Percentiles rank a stretch among this genome's conserved stretches.
phyloP scores from a whole-genome alignment of 208 protist genomes.

The Zelonia costaricensis region DNA sequence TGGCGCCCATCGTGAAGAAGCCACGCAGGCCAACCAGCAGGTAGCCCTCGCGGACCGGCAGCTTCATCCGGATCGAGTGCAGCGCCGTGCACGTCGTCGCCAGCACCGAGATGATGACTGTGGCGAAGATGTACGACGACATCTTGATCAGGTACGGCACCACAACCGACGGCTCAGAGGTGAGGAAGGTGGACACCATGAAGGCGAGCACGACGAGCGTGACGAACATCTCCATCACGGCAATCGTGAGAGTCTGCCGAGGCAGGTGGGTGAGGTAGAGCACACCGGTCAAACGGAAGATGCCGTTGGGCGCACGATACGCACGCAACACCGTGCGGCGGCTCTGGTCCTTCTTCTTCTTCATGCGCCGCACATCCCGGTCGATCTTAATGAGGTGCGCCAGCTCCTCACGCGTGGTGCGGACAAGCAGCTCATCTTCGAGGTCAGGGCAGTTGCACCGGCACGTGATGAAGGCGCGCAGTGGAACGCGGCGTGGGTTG shows the following conservation, averaged over 20 bases:
- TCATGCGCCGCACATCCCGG: constrained; percentile 45
- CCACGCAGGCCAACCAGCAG: constrained; percentile 15
- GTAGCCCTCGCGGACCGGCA: constrained; percentile 26
- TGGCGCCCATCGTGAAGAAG: constrained; percentile 21
- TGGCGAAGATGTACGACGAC: constrained; percentile 32
- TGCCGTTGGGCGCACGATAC: constrained; percentile 41
- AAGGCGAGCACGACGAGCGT: constrained; percentile 33
- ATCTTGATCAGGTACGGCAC: constrained; percentile 37
- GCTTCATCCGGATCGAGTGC: constrained; percentile 55
- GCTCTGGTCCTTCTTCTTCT: constrained; percentile 30
- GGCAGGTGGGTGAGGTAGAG: constrained; percentile 73
- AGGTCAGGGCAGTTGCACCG: constrained; percentile 58
- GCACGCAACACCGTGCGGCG: constrained; percentile 30
- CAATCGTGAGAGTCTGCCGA: constrained; percentile 64
- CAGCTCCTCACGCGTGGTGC: constrained; percentile 63
- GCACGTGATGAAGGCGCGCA: constrained; percentile 64
- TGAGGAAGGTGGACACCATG: constrained; percentile 29
- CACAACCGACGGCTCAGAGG: constrained; percentile 12
- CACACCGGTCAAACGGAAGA: constrained; percentile 57
- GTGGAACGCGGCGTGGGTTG: constrained; percentile 58
- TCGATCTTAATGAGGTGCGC: constrained; percentile 65
- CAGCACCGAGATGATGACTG: constrained; percentile 28
- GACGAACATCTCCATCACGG: constrained; percentile 43
- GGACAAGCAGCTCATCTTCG: constrained; percentile 56
- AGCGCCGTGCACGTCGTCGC: constrained; percentile 33